phyloP scores from a whole-genome alignment of 2,329 filamentous ascomycete genomes.

The Myriosclerotinia scirpicola region DNA sequence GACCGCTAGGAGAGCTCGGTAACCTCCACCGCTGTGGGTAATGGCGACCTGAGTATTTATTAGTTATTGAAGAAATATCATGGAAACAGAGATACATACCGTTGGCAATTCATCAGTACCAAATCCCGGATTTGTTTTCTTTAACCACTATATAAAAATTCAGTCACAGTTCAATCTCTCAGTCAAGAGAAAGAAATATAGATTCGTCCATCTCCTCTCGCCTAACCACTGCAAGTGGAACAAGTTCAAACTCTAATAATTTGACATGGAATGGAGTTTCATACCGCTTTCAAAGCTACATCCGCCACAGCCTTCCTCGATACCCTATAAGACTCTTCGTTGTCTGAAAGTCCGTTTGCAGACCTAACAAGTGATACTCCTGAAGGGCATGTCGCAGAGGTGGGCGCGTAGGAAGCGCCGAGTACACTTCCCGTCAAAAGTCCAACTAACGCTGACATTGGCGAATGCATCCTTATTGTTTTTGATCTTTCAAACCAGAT shows the following conservation, averaged over 20 bases:
- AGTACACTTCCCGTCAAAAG: slow-evolving; percentile 20
- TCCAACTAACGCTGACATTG: slow-evolving; percentile 23
- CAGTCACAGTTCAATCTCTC: neutral
- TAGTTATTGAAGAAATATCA: slow-evolving; percentile 3
- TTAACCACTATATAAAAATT: slow-evolving; percentile 19
- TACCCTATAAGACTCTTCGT: slow-evolving; percentile 44
- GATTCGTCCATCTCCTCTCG: slow-evolving; percentile 1
- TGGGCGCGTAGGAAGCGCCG: slow-evolving; percentile 41
- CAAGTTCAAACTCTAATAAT: neutral
- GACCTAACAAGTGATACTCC: slow-evolving; percentile 41
- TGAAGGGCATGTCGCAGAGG: slow-evolving; percentile 43
- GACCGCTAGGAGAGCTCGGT: slow-evolving; percentile 36
- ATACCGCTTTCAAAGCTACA: slow-evolving; percentile 39
- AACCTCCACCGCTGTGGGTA: slow-evolving; percentile 41
- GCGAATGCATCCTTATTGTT: slow-evolving; percentile 24
- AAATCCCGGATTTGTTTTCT: slow-evolving; percentile 42
- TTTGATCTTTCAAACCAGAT: neutral
- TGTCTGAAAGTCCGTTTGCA: slow-evolving; percentile 42
- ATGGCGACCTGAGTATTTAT: slow-evolving; percentile 41
- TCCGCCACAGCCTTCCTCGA: slow-evolving; percentile 44
- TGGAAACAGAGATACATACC: slow-evolving; percentile 23
- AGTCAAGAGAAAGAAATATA: neutral
- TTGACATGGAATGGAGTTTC: neutral
- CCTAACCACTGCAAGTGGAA: neutral
- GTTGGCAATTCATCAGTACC: slow-evolving; percentile 43